These are phyloP conservation scores for Talaromyces liani DNA, from an alignment of 495 filamentous ascomycete genomes.

Conservation along the genomic window DNA sequence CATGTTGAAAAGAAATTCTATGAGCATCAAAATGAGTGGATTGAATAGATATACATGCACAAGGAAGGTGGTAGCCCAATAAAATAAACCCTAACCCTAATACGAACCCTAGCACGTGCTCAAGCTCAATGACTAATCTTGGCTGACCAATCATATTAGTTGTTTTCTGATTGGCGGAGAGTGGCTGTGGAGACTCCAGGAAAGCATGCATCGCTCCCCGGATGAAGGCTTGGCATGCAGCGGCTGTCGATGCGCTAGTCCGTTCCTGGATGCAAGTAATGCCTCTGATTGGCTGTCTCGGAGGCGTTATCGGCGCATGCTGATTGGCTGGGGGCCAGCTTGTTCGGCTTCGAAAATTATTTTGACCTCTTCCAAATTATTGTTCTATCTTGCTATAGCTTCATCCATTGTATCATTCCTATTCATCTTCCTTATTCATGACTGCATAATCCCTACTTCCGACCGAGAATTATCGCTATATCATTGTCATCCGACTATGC, in stretches of 20 bases:
- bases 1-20: too few species aligned
- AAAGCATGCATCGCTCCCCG: constrained; percentile 24
- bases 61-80: too few species aligned
- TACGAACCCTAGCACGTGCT: background rate
- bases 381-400: background rate
- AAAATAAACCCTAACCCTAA: too few species aligned
- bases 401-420: background rate
- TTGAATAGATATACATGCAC: too few species aligned
- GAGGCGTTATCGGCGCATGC: constrained; percentile 15
- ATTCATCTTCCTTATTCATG: too few species aligned
- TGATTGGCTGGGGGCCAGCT: constrained; percentile 16
- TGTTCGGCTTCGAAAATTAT: background rate
- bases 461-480: too few species aligned
- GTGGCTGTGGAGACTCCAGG: constrained; percentile 17
- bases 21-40: too few species aligned
- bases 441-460: too few species aligned
- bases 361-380: background rate
- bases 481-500: background rate
- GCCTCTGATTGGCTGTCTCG: constrained; percentile 17
- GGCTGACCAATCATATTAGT: background rate
- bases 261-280: constrained; percentile 2
- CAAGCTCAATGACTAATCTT: background rate
- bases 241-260: constrained; percentile 14
- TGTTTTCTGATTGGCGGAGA: background rate
- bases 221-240: constrained; percentile 12